Base-by-base conservation (phyloP, 2,329 filamentous ascomycete species). In the Paecilomyces formosus region DNA sequence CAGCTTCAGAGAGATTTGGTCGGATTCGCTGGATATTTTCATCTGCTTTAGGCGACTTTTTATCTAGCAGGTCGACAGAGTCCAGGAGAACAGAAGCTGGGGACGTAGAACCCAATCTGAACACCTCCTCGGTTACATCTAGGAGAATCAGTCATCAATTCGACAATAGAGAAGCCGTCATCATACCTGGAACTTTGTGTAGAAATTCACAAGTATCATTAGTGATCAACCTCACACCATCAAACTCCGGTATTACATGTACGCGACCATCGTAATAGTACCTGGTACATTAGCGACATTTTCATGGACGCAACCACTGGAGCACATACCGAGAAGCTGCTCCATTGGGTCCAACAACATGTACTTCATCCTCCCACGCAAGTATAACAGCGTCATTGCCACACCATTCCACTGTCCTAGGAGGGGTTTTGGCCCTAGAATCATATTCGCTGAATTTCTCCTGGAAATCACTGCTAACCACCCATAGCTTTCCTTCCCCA, bases 301-400 rank as follows among this genome's bases (percentile, higher is more conserved):
- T 26, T 24, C 6, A 26, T 26, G 15, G 28, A 31, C 18, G 55
- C n/a, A 7, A n/a, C 13, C 21, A 18, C 4, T 2, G 21, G 15
- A 1, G 52, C 54, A 60, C 70, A 63, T 72, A 83, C 74, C 82
- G 86, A 30, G 82, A 85, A 4, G 88, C 86, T 9, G 88, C 84
- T 51, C 90, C 90, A 39, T 87, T 88, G 0, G 92, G 91, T 0
- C 93, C 94, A 60, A 99, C 88, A 28, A 99, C 82, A 69, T 97
- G 94, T 3, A 99, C 88, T 73, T 99, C 94, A 69, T 99, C 94
- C 70, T 97, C 94, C 94, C 94, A 99, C 0, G 92, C 92, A 66
- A 99, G 85, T 28, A 96, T 85, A 3, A 94, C 89, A 13, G 92
- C 91, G 73, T 97, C 93, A 67, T 94, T 93, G 4, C 94, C 94